A percentile compares a stretch with the other conserved stretches of the same genome.
Conservation (phyloP, 2,329 filamentous ascomycete species). For the Colletotrichum neosansevieriae region DNA sequence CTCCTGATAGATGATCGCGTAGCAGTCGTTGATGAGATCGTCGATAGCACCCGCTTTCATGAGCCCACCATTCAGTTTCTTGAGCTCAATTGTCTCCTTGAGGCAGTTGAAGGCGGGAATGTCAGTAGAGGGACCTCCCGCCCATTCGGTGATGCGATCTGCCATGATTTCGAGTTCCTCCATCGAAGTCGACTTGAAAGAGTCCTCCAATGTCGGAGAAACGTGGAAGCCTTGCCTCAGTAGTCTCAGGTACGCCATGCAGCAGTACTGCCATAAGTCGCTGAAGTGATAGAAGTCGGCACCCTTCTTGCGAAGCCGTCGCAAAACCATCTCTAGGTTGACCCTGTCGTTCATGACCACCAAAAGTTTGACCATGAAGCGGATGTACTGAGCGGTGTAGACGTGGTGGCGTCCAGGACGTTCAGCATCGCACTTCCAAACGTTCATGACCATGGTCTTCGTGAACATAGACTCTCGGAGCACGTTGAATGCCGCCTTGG, state of each 20-base stretch:
- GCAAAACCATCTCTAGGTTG: constrained; percentile 82
- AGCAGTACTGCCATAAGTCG: constrained; percentile 70
- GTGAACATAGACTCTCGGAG: constrained; percentile 82
- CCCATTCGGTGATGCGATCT: constrained; percentile 68
- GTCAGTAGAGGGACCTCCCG: constrained; percentile 52
- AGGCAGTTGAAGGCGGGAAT: constrained; percentile 64
- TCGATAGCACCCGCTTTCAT: constrained; percentile 91
- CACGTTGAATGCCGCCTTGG: constrained; percentile 83
- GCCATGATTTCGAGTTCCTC: constrained; percentile 71
- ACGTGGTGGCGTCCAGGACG: constrained; percentile 88
- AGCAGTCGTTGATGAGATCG: constrained; percentile 92
- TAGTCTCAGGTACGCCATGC: constrained; percentile 65
- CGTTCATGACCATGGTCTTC: constrained; percentile 93
- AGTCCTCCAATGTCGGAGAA: constrained; percentile 61
- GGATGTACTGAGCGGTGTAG: constrained; percentile 88
- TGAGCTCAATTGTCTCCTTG: constrained; percentile 69
- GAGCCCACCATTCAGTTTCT: constrained; percentile 83
- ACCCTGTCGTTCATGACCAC: constrained; percentile 79
- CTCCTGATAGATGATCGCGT: constrained; percentile 79
- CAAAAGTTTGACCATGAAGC: constrained; percentile 82
- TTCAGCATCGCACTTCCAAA: constrained; percentile 94
- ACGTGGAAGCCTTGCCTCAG: constrained; percentile 64
- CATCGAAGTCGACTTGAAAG: constrained; percentile 64
- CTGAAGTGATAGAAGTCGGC: constrained; percentile 77
- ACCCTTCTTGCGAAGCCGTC: constrained; percentile 83